Evolutionary conservation across 2,329 filamentous ascomycete genomes (phyloP), one percentile per base, ranked within the genome.

Genomic region (Fusarium equiseti): DNA sequence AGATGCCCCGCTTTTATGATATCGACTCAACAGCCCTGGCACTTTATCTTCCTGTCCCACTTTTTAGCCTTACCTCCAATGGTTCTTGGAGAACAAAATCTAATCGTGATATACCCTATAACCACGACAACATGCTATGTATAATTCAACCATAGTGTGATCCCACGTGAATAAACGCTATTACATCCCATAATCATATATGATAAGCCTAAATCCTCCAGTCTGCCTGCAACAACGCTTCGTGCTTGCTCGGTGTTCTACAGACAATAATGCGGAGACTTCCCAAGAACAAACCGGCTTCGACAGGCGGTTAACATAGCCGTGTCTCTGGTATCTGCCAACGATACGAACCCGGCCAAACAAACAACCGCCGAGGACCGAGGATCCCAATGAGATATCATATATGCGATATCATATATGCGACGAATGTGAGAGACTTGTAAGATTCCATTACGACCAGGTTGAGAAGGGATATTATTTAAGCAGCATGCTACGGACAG

Each of bases 61-160:
- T 42, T 8, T 38, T 27, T 31, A 58, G 61, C 50, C 49, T 42
- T 52, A 52, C 40, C 50, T 29, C 32, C 50, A 52, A 52, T 52
- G 22, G 43, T n/a, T 3, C 12, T 27, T 52, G 8, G 12, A 18
- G 8, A 26, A 38, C 29, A 31, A 18, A 38, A 38, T 38, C 35
- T n/a, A 12, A 38, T 38, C 35, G 35, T 10, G 35, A 38, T n/a
- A 38, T 38, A 38, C 35, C 10, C n/a, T 32, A 35, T 13, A 24
- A 26, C 10, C 59, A 68, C 59, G 12, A 32, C 7, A 16, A 32
- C 22, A 35, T 38, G 35, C 35, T 38, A 38, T 38, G 35, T 38
- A 38, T 38, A 38, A 38, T 38, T 38, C 18, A 38, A 38, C n/a
- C 35, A 5, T 38, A 38, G 35, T 38, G 18, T 38, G 18, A 38